A percentile compares a stretch with the other conserved stretches of the same genome.
Conservation (phyloP, 148 eudicot genomes). For the Diospyros kaki region DNA sequence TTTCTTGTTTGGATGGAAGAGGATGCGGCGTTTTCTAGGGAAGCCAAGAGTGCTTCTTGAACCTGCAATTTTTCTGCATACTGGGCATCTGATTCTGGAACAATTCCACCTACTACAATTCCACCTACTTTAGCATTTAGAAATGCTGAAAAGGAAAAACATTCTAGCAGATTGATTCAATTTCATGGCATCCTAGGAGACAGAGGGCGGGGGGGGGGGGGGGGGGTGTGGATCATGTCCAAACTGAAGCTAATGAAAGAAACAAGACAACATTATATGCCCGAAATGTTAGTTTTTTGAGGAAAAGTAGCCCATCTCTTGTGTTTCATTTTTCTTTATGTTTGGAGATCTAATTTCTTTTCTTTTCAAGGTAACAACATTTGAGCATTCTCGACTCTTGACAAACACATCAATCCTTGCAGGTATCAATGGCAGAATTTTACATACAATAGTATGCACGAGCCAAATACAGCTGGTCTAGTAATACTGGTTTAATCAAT, state of each 20-base stretch:
- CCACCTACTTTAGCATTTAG: background rate
- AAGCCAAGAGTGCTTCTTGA: slow-evolving; percentile 9
- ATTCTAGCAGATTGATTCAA: background rate
- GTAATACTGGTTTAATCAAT: no score
- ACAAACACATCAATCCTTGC: no score
- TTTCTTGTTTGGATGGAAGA: background rate
- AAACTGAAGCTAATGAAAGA: no score
- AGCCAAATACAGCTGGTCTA: no score
- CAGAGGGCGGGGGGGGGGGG: background rate
- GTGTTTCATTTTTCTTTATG: no score
- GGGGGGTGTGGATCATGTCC: no score
- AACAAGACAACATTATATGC: background rate
- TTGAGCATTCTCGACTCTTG: no score
- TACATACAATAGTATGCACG: no score
- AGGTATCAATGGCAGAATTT: no score
- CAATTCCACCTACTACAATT: background rate
- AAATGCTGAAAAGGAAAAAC: background rate
- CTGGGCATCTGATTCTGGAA: background rate
- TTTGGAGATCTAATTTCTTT: no score
- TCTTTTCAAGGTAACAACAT: no score
- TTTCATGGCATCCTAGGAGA: background rate
- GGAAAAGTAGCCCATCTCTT: no score
- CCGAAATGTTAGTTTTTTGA: background rate
- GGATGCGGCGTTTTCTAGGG: slow-evolving; percentile 5
- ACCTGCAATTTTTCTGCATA: background rate